A percentile compares a stretch with the other conserved stretches of the same genome.
Evolutionary conservation across 768 basidiomycete genomes (phyloP).

Genomic region (Pulveroboletus sp.): DNA sequence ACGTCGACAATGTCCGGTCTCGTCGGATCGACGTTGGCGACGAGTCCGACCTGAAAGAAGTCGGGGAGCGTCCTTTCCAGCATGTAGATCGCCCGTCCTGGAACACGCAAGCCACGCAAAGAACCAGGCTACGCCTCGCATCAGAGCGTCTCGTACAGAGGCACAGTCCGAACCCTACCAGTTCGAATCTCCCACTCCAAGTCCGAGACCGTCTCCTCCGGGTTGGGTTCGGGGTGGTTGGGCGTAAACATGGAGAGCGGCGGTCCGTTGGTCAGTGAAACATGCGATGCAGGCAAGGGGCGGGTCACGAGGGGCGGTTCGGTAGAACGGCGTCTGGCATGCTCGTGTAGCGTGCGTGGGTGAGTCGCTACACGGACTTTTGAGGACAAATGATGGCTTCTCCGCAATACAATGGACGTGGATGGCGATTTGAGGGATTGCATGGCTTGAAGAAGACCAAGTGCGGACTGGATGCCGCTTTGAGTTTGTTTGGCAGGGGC

Average conservation of each 20-base stretch:
- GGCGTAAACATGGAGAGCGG: conserved; percentile 23
- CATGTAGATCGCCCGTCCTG: conserved; percentile 68
- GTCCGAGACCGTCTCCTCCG: conserved; percentile 44
- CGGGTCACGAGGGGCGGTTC: conserved; percentile 15
- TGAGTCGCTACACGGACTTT: background rate
- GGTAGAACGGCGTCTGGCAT: conserved; percentile 4
- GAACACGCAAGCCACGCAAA: background rate
- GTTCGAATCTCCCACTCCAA: conserved; percentile 76
- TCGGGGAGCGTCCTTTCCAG: conserved; percentile 65
- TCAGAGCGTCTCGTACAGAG: conserved; percentile 24
- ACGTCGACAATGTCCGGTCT: conserved; percentile 29
- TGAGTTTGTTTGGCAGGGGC: conserved; percentile 24
- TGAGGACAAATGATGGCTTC: background rate
- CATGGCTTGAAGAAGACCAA: conserved; percentile 8
- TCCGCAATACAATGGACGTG: background rate
- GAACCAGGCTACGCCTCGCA: conserved; percentile 19
- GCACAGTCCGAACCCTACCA: conserved; percentile 37
- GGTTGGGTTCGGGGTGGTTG: conserved; percentile 9
- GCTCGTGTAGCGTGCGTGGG: background rate
- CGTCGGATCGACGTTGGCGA: conserved; percentile 48
- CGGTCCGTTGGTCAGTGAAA: conserved; percentile 4
- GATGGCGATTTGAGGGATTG: background rate
- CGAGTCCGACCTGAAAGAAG: conserved; percentile 66
- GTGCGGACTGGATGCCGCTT: background rate
- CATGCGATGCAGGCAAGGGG: background rate